A percentile compares a stretch with the other conserved stretches of the same genome.
These are phyloP conservation scores for Malassezia equina DNA, from an alignment of 1,284 basidiomycete genomes.

Conservation along the genomic window DNA sequence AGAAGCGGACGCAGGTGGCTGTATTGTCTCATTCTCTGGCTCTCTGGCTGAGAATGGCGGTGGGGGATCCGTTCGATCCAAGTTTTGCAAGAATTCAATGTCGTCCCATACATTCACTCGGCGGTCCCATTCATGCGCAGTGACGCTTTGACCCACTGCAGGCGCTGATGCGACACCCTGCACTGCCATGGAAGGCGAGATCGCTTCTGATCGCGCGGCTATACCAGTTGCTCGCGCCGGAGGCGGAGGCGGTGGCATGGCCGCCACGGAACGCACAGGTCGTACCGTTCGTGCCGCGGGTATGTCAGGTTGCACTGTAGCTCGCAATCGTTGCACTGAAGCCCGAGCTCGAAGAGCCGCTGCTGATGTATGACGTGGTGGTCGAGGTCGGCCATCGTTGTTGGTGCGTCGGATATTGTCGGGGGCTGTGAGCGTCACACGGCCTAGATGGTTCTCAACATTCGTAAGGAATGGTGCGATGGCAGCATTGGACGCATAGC, in stretches of 20 bases:
- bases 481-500: neutral
- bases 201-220: neutral
- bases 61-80: slow-evolving; percentile 8
- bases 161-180: too few species aligned
- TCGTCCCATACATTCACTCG: slow-evolving; percentile 15
- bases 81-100: neutral
- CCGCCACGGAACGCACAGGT: neutral
- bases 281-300: neutral
- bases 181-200: too few species aligned
- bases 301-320: neutral
- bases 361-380: neutral
- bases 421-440: slow-evolving; percentile 41
- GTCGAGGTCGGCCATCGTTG: neutral
- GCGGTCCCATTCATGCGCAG: neutral
- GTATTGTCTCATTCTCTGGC: neutral
- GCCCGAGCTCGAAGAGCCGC: neutral
- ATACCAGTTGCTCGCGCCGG: neutral
- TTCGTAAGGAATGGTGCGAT: slow-evolving; percentile 35
- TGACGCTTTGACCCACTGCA: neutral
- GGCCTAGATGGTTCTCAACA: slow-evolving; percentile 32
- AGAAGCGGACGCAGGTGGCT: neutral
- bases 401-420: slow-evolving; percentile 36
- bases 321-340: neutral
- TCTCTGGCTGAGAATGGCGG: neutral
- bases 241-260: neutral